Evolutionary conservation across 305 asterid genomes (phyloP), one percentile per base, ranked within the genome.

Genomic region (Fraxinus platypoda): DNA sequence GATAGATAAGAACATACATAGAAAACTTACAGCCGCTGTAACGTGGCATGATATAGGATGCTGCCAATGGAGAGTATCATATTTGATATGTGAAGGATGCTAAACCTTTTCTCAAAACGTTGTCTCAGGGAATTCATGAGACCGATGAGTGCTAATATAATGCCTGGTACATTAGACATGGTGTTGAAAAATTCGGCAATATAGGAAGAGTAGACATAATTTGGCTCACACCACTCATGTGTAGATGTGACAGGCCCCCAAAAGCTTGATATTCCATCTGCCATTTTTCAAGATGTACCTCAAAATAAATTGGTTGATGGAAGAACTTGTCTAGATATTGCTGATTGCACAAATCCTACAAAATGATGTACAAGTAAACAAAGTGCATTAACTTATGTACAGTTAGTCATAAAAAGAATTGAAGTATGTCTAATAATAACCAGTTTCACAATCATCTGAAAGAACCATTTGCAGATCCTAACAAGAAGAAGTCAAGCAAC

Each of bases 161-260:
- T 87, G 89, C 95, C 86, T 3, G 97, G 98, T 74, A 88, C 23
- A 89, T 88, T 95, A 30, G 98, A 94, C 79, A 94, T 35, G 21
- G 98, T 94, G 89, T 95, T 95, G 91, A 89, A 95, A 86, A 93
- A 95, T 80, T 92, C 97, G 0, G 97, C 97, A 78, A 94, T 85
- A 77, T 92, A 94, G 83, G 97, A 93, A 19, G 98, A 91, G 92
- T 85, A 86, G 79, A 86, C 91, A 86, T 93, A 94, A 87, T 94
- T 94, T 83, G 88, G 90, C 90, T 94, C 98, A 84, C 98, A 93
- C 97, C 98, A 93, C 84, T 94, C 98, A 30, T 91, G 96, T 4
- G 98, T 89, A 66, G 97, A 93, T 64, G 98, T 94, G 77, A 93
- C 97, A 73, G 98, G 97, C 41, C 97, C 98, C 98, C 98, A 94